Percentiles rank a stretch among this genome's conserved stretches.
These are phyloP conservation scores for Calophaca sinica DNA, from an alignment of 306 rosid species.

Conservation along the genomic window DNA sequence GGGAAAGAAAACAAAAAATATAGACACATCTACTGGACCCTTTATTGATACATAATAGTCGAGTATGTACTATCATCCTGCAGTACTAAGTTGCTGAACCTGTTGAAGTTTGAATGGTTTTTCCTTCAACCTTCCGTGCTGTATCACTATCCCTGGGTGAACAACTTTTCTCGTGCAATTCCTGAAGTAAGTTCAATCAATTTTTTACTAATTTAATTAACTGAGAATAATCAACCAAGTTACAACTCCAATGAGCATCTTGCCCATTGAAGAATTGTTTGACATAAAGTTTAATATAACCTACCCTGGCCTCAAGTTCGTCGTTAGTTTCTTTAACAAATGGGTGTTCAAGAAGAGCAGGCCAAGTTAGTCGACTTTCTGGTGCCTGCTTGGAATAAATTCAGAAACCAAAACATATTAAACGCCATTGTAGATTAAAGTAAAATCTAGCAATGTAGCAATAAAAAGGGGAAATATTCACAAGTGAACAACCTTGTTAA, in stretches of 20 bases:
- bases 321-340: constrained; percentile 81
- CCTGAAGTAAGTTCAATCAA: constrained; percentile 58
- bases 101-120: constrained; percentile 51
- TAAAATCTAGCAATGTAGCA: constrained; percentile 23
- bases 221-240: constrained; percentile 2
- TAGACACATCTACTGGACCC: background rate
- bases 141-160: constrained; percentile 56
- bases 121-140: constrained; percentile 65
- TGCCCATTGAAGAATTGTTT: constrained; percentile 25
- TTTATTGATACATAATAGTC: constrained; percentile 23
- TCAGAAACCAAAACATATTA: constrained; percentile 38
- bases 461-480: constrained; percentile 33
- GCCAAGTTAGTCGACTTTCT: constrained; percentile 95
- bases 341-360: constrained; percentile 93
- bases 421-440: constrained; percentile 34
- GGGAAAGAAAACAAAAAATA: background rate
- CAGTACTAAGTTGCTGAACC: constrained; percentile 56
- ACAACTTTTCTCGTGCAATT: constrained; percentile 52
- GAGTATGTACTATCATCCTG: constrained; percentile 27
- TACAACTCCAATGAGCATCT: constrained; percentile 32
- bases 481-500: constrained; percentile 78
- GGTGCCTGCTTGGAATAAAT: constrained; percentile 68
- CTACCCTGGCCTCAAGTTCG: constrained; percentile 73
- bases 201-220: constrained; percentile 26
- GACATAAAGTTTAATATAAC: constrained; percentile 37